A percentile compares a stretch with the other conserved stretches of the same genome.
Evolutionary conservation across 805 yeast species (phyloP).

Genomic region (Starmera pachycereana): DNA sequence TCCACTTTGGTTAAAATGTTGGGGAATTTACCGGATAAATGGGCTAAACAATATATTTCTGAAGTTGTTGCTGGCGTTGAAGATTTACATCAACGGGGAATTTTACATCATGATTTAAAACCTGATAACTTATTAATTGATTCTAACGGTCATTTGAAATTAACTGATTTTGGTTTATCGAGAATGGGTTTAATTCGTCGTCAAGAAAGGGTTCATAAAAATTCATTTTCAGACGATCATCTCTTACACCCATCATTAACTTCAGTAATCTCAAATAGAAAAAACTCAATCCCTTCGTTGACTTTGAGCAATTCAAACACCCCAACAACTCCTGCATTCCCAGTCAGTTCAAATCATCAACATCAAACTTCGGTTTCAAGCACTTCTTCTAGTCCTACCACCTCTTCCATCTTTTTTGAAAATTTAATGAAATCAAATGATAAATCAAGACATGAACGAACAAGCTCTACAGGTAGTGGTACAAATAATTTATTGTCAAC

Average conservation of each 20-base stretch:
- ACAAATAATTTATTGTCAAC: neutral
- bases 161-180: constrained; percentile 92
- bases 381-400: constrained; percentile 18
- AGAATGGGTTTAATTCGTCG: constrained; percentile 82
- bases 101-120: constrained; percentile 89
- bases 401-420: constrained; percentile 17
- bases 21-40: constrained; percentile 75
- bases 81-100: constrained; percentile 79
- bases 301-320: constrained; percentile 7
- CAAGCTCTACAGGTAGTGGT: constrained; percentile 10
- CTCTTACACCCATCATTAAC: constrained; percentile 3
- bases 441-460: constrained; percentile 5
- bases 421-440: constrained; percentile 12
- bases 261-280: neutral
- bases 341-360: constrained; percentile 7
- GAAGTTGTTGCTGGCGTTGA: constrained; percentile 87
- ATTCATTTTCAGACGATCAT: constrained; percentile 12
- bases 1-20: constrained; percentile 76
- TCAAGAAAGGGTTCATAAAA: constrained; percentile 32
- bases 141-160: constrained; percentile 74
- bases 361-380: constrained; percentile 7
- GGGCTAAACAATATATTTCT: constrained; percentile 81
- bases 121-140: constrained; percentile 92
- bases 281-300: constrained; percentile 3
- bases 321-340: constrained; percentile 10